Evolutionary conservation across 2,329 filamentous ascomycete genomes (phyloP), one percentile per base, ranked within the genome.

Genomic region (Talaromyces sp.): DNA sequence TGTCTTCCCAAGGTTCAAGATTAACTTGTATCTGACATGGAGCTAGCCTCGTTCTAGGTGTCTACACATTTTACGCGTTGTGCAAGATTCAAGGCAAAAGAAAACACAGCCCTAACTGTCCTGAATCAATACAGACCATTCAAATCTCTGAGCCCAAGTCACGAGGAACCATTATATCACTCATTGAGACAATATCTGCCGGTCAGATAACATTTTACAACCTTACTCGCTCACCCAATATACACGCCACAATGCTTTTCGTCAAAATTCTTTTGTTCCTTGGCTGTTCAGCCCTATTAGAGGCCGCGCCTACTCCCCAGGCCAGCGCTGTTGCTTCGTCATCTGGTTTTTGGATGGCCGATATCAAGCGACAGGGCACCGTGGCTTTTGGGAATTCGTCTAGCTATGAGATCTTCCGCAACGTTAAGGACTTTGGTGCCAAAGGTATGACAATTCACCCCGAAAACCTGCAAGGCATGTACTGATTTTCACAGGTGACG

Each of bases 391-490:
- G 84, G 65, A 77, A 65, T 25, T 55, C 79, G 35, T 57, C 67
- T 5, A 76, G 77, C 71, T 95, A 91, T 82, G 83, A 90, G 74
- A 80, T 93, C 67, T 92, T 86, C 77, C 87, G 90, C 69, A 92
- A 92, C 69, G 89, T 93, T 55, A 86, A 84, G 76, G 88, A 91
- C 69, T 93, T 85, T 70, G 90, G 90, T 54, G 90, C 90, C 55
- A 84, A 80, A 66, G 89, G 89, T 77, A 85, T 85, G 73, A 84
- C 18, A 28, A 28, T 16, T n/a, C 6, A 54, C 1, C 16, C 8
- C 11, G 16, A 54, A 1, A 18, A 9, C 2, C 7, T 21, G 3
- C 16, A 1, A 3, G 14, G 5, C 6, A 3, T 25, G n/a, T 54
- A 7, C 58, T 77, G 73, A 59, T 21, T 5, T 59, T 75, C 76